Conservation (phyloP, 1,139 yeast species). For the Candida sanyaensis region DNA sequence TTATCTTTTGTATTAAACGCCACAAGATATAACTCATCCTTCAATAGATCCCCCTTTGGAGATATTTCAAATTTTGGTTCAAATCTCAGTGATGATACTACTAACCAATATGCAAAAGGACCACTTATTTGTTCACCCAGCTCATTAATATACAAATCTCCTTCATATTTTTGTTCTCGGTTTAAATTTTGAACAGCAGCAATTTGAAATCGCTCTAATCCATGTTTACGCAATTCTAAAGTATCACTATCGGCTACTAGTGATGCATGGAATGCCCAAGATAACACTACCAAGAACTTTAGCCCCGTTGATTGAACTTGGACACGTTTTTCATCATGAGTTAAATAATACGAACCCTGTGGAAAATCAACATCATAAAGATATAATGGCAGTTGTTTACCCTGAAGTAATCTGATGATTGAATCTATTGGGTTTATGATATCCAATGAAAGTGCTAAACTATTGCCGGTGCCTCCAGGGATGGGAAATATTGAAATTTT, state of each 20-base stretch:
- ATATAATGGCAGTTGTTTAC: conserved; percentile 40
- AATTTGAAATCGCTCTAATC: conserved; percentile 63
- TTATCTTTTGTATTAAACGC: conserved; percentile 46
- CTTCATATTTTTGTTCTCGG: conserved; percentile 51
- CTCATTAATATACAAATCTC: conserved; percentile 26
- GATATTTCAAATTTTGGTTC: conserved; percentile 75
- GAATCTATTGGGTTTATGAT: conserved; percentile 36
- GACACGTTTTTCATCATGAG: conserved; percentile 21
- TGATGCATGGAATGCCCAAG: conserved; percentile 88
- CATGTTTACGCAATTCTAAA: conserved; percentile 63
- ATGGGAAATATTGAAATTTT: conserved; percentile 46
- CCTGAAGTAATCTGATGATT: conserved; percentile 44
- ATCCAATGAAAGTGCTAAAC: conserved; percentile 66
- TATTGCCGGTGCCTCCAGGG: conserved; percentile 89
- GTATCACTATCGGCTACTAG: conserved; percentile 79
- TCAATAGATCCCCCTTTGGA: conserved; percentile 60
- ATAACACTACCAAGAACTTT: conserved; percentile 65
- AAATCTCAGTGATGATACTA: conserved; percentile 62
- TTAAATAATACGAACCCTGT: conserved; percentile 32
- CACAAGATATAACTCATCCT: conserved; percentile 54
- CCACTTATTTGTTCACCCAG: conserved; percentile 22
- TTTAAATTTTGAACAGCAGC: conserved; percentile 64
- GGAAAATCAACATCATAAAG: conserved; percentile 60
- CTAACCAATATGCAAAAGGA: conserved; percentile 66
- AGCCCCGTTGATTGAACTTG: conserved; percentile 23